Base-by-base conservation (phyloP, 2,329 filamentous ascomycete genomes). In the Emmonsiellopsis sp. region DNA sequence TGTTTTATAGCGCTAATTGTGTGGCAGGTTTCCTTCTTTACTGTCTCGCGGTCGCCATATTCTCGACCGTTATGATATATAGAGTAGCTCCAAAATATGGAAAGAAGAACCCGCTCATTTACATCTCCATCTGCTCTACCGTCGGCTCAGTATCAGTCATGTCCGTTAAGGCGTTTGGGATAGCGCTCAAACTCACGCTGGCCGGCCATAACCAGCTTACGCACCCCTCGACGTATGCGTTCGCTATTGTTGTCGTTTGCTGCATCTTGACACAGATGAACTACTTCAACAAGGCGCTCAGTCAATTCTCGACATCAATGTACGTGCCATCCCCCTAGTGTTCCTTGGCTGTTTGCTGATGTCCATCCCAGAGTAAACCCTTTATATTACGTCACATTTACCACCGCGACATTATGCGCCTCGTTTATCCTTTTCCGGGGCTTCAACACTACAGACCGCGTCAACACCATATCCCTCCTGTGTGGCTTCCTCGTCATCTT, bases 241-340 rank as follows among this genome's bases (percentile, higher is more conserved):
- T 98, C 70, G 85, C 92, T 72, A 96, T 98, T 60, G 82, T 97
- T 59, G 93, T 91, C 0, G 79, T 80, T 2, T 89, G 96, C 59
- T 98, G 93, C 76, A 97, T 98, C 67, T 71, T 98, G 61, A 96
- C 91, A 7, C 93, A 98, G 77, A 97, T 98, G 93, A 98, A 98
- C 73, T 98, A 98, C 73, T 95, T 98, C 74, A 98, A 98, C 79
- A 98, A 98, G 73, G 93, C 93, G 7, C 76, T 98, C 56, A 94
- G 89, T 70, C 90, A 94, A 65, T 98, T 97, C 73, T 92, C 89
- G 32, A 96, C 93, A 34, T 95, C 94, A 63, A 95, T 98, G 91
- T 95, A 80, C 69, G 87, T 76, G 35, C 15, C 54, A 32, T 13
- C 10, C 31, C 30, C 45, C 7, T 31, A 34, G 46, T n/a, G 10